Percentiles rank a stretch among this genome's conserved stretches.
These are phyloP conservation scores for Cyberlindnera amylophila DNA, from an alignment of 805 yeast species.

Conservation along the genomic window DNA sequence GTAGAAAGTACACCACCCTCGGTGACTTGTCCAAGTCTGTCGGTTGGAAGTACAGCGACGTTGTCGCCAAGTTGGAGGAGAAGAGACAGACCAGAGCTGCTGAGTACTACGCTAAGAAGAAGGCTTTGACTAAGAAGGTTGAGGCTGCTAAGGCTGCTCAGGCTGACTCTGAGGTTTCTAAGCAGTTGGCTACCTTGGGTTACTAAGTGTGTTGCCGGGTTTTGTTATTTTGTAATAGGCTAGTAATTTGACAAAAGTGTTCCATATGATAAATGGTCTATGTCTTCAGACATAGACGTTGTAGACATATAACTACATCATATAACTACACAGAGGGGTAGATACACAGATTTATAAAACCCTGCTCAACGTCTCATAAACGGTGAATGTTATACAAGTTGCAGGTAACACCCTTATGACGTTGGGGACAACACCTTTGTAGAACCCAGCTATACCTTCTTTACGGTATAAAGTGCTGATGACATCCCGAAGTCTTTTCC, in stretches of 20 bases:
- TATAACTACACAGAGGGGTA: too few relatives aligned
- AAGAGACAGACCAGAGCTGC: slow-evolving; percentile 99
- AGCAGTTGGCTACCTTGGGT: slow-evolving; percentile 95
- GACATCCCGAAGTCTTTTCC: slow-evolving; percentile 31
- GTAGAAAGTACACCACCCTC: slow-evolving; percentile 99
- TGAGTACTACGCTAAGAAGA: slow-evolving; percentile 98
- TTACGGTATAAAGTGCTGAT: slow-evolving; percentile 35
- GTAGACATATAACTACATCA: too few relatives aligned
- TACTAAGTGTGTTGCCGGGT: slow-evolving; percentile 55
- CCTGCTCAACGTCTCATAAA: slow-evolving; percentile 62
- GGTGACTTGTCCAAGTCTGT: slow-evolving; percentile 95
- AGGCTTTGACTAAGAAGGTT: slow-evolving; percentile 90
- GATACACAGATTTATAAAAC: too few relatives aligned
- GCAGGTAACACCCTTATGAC: slow-evolving; percentile 85
- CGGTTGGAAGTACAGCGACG: slow-evolving; percentile 99
- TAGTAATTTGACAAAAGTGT: slow-evolving; percentile 7
- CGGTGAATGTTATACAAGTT: slow-evolving; percentile 83
- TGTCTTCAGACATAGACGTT: not conserved
- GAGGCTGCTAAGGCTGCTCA: slow-evolving; percentile 81
- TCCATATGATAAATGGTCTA: slow-evolving; percentile 8
- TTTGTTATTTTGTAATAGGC: slow-evolving; percentile 9
- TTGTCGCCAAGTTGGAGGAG: slow-evolving; percentile 96
- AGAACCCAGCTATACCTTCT: slow-evolving; percentile 68
- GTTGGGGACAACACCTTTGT: slow-evolving; percentile 80
- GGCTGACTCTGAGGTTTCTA: slow-evolving; percentile 86